Evolutionary conservation across 805 yeast species (phyloP), one percentile per base, ranked within the genome.

Genomic region (Candida golubevii): DNA sequence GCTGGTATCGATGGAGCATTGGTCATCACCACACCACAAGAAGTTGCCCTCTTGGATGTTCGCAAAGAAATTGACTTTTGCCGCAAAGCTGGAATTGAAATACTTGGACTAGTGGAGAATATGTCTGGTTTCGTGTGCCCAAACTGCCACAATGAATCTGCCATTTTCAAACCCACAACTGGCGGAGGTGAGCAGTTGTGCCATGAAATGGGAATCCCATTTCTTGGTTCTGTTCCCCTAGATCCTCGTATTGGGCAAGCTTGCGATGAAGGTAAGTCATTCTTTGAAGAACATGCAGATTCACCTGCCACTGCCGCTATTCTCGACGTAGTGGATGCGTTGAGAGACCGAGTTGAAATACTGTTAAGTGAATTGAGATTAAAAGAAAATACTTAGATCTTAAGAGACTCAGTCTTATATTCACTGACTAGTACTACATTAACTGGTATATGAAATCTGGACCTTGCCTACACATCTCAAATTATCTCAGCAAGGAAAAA

Each of bases 91-190:
- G 83, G 82, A 2, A 89, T 93, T 49, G 83, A 77, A 47, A 77
- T 93, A 3, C 63, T 93, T 36, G 99, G 99, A 0, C 65, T 93
- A 11, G 97, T 93, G 14, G 99, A 93, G 62, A 93, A 93, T 63
- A 93, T 93, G 99, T 80, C 96, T 8, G 99, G 99, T 2, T 93
- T 93, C 67, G 98, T 93, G 12, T 93, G 99, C 62, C 99, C 99
- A 4, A 80, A 74, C 58, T 93, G 99, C 66, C 79, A 86, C 50
- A 93, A 93, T 8, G 87, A 90, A 65, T 86, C 96, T 0, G 80
- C 83, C 57, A 90, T 93, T 5, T 93, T 93, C 66, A 83, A 84
- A 49, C 88, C 99, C 12, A 93, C 99, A 1, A 93, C 99, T 0
- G 99, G 99, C 12, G 99, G 99, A 15, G 99, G 98, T 8, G 75